phyloP scores from a whole-genome alignment of 2,329 filamentous ascomycete species.

The Tetracladium maxilliforme region DNA sequence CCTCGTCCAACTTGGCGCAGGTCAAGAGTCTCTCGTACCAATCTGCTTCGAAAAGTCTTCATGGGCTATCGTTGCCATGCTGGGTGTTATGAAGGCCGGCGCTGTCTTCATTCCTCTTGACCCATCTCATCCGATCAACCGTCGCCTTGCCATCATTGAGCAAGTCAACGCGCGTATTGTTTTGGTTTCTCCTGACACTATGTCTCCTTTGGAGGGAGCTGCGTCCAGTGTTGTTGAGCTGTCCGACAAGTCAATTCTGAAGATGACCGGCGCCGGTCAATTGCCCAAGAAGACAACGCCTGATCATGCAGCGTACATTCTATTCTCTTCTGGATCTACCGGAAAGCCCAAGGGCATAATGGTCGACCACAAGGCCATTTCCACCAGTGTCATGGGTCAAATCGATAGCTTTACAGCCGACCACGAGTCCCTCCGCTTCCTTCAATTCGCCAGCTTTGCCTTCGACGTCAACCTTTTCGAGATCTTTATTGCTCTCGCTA shows the following conservation, averaged over 20 bases:
- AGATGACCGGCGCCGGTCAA: too few relatives aligned
- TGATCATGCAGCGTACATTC: too few relatives aligned
- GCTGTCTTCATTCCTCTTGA: conserved; percentile 13
- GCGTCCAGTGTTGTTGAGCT: too few relatives aligned
- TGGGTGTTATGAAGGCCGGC: conserved; percentile 12
- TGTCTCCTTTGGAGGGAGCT: too few relatives aligned
- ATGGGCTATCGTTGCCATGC: conserved; percentile 8
- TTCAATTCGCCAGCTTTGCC: conserved; percentile 30
- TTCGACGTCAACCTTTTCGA: conserved; percentile 26
- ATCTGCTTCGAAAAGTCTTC: conserved; percentile 5
- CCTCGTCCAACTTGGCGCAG: too few relatives aligned
- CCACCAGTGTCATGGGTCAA: conserved; percentile 6
- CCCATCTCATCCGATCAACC: conserved; percentile 15
- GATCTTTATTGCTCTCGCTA: conserved; percentile 18
- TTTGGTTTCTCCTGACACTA: too few relatives aligned
- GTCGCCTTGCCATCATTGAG: too few relatives aligned
- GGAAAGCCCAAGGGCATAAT: conserved; percentile 33
- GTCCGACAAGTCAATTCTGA: too few relatives aligned
- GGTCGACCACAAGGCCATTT: conserved; percentile 8
- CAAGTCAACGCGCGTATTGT: too few relatives aligned
- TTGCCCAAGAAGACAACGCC: too few relatives aligned
- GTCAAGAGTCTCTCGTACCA: too few relatives aligned
- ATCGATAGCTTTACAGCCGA: conserved; percentile 1
- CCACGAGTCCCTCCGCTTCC: conserved; percentile 2
- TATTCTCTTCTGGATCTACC: conserved; percentile 37